These are phyloP conservation scores for Rhododendron mucronatum DNA, from an alignment of 148 eudicot species.

Conservation along the genomic window DNA sequence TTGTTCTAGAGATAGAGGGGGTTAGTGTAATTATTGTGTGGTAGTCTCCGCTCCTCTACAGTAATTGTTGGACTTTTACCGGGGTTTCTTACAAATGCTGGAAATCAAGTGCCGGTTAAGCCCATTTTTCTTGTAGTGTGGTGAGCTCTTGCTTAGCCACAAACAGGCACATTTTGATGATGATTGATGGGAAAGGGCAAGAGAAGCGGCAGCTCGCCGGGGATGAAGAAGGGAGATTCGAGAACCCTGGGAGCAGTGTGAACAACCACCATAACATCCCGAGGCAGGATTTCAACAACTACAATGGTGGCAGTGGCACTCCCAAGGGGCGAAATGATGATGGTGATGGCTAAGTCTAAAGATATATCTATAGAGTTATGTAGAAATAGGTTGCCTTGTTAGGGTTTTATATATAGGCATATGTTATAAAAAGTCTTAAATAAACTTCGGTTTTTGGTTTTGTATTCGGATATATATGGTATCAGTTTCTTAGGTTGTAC, in stretches of 20 bases:
- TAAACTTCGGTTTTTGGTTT: neutral
- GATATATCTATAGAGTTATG: neutral
- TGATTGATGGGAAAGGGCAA: neutral
- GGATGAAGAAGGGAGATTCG: neutral
- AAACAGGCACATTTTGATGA: neutral
- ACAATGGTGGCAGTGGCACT: neutral
- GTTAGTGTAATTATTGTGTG: too few relatives aligned
- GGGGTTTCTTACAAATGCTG: too few relatives aligned
- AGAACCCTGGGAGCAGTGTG: neutral
- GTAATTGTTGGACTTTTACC: too few relatives aligned
- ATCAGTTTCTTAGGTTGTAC: neutral
- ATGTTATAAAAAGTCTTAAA: neutral
- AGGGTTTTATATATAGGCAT: neutral
- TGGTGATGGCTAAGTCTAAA: neutral
- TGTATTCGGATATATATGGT: neutral
- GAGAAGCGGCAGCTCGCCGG: neutral
- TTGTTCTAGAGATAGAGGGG: too few relatives aligned
- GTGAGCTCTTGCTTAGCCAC: conserved; percentile 11
- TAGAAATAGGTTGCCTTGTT: neutral
- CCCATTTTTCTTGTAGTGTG: too few relatives aligned
- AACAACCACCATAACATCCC: conserved; percentile 23
- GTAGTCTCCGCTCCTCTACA: too few relatives aligned
- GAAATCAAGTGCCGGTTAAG: too few relatives aligned
- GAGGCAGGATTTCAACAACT: conserved; percentile 19
- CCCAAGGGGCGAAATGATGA: neutral